Evolutionary conservation across 2,329 filamentous ascomycete genomes (phyloP), one percentile per base, ranked within the genome.

Genomic region (Fusarium globosum): DNA sequence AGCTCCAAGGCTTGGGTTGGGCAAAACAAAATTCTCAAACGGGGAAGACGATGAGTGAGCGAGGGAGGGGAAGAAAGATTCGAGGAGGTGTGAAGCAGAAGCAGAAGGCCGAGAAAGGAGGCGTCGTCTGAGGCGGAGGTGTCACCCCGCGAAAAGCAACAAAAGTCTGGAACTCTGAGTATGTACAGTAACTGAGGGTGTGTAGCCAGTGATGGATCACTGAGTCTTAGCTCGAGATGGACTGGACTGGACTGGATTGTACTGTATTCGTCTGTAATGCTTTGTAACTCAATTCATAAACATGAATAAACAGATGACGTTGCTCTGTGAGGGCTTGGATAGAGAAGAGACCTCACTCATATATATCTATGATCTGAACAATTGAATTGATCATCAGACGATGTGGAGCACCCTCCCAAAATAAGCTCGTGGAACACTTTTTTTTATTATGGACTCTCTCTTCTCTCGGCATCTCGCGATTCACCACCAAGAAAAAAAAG

Each of bases 81-180:
- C 20, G 16, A 57, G 56, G 61, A 64, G 53, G 59, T 36, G 65
- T 61, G 63, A 61, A n/a, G 51, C 36, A 55, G 51, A 30, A 42
- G 51, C 51, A 55, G 23, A 42, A 57, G 63, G 39, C 46, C 36
- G 35, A 71, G 70, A 62, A 55, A 65, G 45, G 71, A 68, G 71
- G 73, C 61, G 61, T 61, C 38, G 49, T 30, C 18, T 55, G 51
- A 55, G 38, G 38, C 45, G 46, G 55, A 68, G 64, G 65, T 69
- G 74, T 73, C 71, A 74, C 74, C 74, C 76, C 68, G 63, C 65
- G 74, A 68, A 59, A 61, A 52, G 63, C 36, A 55, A 60, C 23
- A 45, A 62, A 36, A 56, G 72, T 69, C 71, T 68, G 57, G 68
- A 71, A 66, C 48, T 70, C 60, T 64, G 56, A 71, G 60, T 10